Base-by-base conservation (phyloP, 495 filamentous ascomycete species). In the Aspergillus leporis region DNA sequence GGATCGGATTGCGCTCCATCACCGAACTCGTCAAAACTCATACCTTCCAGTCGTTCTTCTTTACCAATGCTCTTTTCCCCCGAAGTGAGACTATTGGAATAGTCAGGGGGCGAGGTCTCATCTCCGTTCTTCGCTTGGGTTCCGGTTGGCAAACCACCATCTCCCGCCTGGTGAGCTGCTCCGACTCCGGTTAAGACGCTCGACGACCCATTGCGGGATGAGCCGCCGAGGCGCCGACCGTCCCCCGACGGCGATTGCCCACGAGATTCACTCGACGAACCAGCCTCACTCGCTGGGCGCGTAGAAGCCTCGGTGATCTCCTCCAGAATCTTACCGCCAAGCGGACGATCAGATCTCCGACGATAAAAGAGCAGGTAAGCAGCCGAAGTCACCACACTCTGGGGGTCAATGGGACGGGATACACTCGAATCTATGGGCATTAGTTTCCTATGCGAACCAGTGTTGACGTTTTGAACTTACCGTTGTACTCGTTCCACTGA, bases 301-400 rank as follows among this genome's bases (percentile, higher is more conserved):
- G 82, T 77, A 52, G 74, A 76, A 56, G 77, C 80, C 38, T 79
- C 78, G n/a, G 83, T 79, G 40, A 91, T 74, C 41, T 94, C 81
- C 61, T 88, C 74, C 58, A 91, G 79, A 43, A 92, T 86, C 56
- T 81, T 81, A 18, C 92, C 92, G 46, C 94, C 94, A 34, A 98
- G 82, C 31, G 90, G 87, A 23, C 66, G 75, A 5, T 81, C 74
- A 10, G 91, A 90, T 58, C 90, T 89, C 53, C 95, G 92, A 30
- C 94, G 89, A 74, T 98, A 98, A 81, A 98, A 98, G 36, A 98
- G 78, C 9, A 98, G 86, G 70, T 98, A 98, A 0, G 94, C 95
- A 22, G 87, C 84, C 5, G 84, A 62, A 3, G 85, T 87, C 36
- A 90, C 82, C 8, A 90, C 81, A 38, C 67, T 72, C 45, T 79